Evolutionary conservation across 2,329 filamentous ascomycete species (phyloP).

Genomic region (Colletotrichum orbiculare): DNA sequence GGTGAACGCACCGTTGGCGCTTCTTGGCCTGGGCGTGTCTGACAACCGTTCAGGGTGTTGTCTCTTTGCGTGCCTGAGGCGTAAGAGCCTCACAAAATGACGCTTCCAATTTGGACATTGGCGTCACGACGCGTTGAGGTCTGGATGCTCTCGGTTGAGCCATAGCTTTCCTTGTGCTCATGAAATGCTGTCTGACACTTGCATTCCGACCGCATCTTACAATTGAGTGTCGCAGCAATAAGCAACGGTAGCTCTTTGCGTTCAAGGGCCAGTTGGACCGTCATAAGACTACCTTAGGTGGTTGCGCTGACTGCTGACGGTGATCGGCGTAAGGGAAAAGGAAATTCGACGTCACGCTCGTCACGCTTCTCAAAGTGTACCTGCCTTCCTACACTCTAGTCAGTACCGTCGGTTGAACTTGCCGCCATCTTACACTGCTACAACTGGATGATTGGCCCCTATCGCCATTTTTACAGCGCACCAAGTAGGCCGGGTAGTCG

Average conservation of each 20-base stretch:
- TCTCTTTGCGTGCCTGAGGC: constrained; percentile 33
- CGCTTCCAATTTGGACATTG: constrained; percentile 19
- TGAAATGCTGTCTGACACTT: constrained; percentile 6
- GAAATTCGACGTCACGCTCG: too few relatives aligned
- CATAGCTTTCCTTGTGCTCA: constrained; percentile 19
- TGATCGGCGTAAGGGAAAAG: too few relatives aligned
- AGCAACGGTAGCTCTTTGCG: constrained; percentile 11
- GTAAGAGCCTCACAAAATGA: constrained; percentile 35
- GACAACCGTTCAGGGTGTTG: constrained; percentile 9
- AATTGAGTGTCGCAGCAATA: constrained; percentile 20
- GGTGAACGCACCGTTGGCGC: constrained; percentile 22
- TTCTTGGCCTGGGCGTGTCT: neutral
- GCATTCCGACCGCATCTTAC: constrained; percentile 10
- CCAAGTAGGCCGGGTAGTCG: neutral
- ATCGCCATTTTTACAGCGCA: neutral
- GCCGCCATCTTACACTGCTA: too few relatives aligned
- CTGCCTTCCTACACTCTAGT: too few relatives aligned
- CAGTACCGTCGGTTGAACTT: too few relatives aligned
- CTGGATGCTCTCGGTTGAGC: neutral
- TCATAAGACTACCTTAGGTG: neutral
- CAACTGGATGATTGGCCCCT: too few relatives aligned
- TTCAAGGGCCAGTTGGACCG: constrained; percentile 2
- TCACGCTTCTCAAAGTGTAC: too few relatives aligned
- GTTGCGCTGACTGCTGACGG: too few relatives aligned
- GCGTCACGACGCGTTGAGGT: neutral